phyloP scores from a whole-genome alignment of 495 filamentous ascomycete genomes.

The Corynascus novoguineensis region DNA sequence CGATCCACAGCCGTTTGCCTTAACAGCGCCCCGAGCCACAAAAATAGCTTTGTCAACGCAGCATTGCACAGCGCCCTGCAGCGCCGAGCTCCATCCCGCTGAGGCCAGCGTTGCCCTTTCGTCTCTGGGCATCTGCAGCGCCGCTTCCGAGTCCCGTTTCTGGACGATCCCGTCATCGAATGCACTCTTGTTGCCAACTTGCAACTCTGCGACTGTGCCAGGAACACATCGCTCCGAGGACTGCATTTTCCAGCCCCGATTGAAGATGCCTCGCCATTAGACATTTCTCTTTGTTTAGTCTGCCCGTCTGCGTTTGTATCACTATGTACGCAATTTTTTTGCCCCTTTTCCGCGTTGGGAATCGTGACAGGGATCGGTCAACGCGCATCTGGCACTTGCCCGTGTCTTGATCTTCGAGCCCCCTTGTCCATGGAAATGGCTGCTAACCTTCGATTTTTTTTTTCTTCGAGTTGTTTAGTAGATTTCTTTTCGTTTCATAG shows the following conservation, averaged over 20 bases:
- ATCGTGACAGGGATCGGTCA: slow-evolving; percentile 15
- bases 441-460: slow-evolving; percentile 17
- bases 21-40: slow-evolving; percentile 1
- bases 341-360: slow-evolving; percentile 1
- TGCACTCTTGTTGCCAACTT: slow-evolving; percentile 27
- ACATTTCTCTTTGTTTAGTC: slow-evolving; percentile 7
- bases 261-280: slow-evolving; percentile 20
- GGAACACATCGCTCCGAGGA: neutral
- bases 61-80: neutral
- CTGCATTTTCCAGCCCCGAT: slow-evolving; percentile 2
- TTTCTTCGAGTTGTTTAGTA: slow-evolving; percentile 17
- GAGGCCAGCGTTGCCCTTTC: slow-evolving; percentile 22
- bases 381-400: slow-evolving; percentile 13
- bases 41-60: neutral
- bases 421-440: slow-evolving; percentile 1
- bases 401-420: slow-evolving; percentile 2
- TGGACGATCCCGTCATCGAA: slow-evolving; percentile 5
- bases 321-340: slow-evolving; percentile 14
- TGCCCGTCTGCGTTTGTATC: slow-evolving; percentile 10
- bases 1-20: too few species aligned
- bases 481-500: slow-evolving; percentile 29
- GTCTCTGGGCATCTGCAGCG: slow-evolving; percentile 12
- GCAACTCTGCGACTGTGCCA: slow-evolving; percentile 13
- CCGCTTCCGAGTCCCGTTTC: slow-evolving; percentile 7
- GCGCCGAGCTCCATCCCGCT: neutral